Base-by-base conservation (phyloP, 2,329 filamentous ascomycete genomes). In the Trichoderma arundinaceum region DNA sequence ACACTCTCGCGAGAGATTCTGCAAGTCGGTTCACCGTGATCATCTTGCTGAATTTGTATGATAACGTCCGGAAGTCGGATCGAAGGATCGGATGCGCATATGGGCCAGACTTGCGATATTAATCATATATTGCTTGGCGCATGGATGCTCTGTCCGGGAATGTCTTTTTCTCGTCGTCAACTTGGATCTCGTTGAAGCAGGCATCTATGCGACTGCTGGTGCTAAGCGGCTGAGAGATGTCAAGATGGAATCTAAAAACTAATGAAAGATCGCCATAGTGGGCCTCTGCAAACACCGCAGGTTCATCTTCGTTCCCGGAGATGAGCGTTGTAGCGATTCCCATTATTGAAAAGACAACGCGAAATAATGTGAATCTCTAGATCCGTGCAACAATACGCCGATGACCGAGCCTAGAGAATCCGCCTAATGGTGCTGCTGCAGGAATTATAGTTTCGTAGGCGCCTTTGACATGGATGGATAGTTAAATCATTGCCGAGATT, bases 101-200 rank as follows among this genome's bases (percentile, higher is more conserved):
- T 33, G 12, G 38, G 39, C 53, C 39, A 33, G 17, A 44, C 38
- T 1, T 44, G 22, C 2, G 53, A 43, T 9, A 22, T 57, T 33
- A 19, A 33, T 44, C 15, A 38, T 22, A 28, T 33, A 57, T 17
- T 19, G 22, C 22, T 13, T 57, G 39, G 5, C 22, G 53, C 53
- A 57, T 44, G 15, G 53, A 44, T 56, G 2, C 19, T 56, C 52
- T 41, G 38, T 43, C 19, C 3, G 19, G 8, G 41, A 56, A 43
- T 0, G 52, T 32, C 19, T 32, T 41, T 2, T 56, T 32, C 19
- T 56, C 52, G 52, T 41, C 52, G 19, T 56, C 52, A 12, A 43
- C 38, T 32, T 43, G 17, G 10, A 56, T 17, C 7, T 56, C 38
- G 19, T 56, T 17, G 41, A 56, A 56, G 52, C 52, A 56, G 38